Percentiles rank a stretch among this genome's conserved stretches.
phyloP scores from a whole-genome alignment of 208 protist species.

The Wallacemonas sp. region DNA sequence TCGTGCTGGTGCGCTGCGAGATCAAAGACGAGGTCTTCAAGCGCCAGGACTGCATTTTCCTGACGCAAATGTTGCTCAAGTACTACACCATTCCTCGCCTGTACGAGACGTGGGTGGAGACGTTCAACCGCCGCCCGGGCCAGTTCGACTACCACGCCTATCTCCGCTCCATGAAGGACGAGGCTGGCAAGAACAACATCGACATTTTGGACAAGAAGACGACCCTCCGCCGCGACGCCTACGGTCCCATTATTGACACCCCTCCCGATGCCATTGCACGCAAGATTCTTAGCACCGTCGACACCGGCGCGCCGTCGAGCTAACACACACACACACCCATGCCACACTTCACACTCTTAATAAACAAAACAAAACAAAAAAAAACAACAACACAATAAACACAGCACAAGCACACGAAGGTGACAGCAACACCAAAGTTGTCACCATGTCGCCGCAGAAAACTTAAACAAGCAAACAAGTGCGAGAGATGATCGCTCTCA shows the following conservation, averaged over 20 bases:
- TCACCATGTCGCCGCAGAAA: no score
- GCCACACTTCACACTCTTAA: background rate
- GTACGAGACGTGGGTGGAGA: slow-evolving; percentile 90
- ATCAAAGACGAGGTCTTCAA: slow-evolving; percentile 93
- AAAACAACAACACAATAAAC: slow-evolving; percentile 8
- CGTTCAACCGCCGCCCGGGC: slow-evolving; percentile 85
- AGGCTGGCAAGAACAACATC: slow-evolving; percentile 85
- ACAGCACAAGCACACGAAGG: background rate
- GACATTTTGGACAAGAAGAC: slow-evolving; percentile 88
- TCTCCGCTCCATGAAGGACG: slow-evolving; percentile 90
- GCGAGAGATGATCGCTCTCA: no score
- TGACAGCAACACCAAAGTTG: no score
- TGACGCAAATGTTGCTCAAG: slow-evolving; percentile 91
- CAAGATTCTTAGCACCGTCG: slow-evolving; percentile 65
- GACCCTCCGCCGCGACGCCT: slow-evolving; percentile 60
- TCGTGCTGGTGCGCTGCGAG: slow-evolving; percentile 91
- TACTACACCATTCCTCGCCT: slow-evolving; percentile 88
- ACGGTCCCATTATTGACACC: slow-evolving; percentile 85
- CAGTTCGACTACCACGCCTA: slow-evolving; percentile 91
- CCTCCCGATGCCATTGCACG: slow-evolving; percentile 72
- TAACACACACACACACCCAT: background rate
- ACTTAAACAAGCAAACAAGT: no score
- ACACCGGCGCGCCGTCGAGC: slow-evolving; percentile 30
- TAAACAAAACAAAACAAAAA: background rate
- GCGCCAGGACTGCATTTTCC: slow-evolving; percentile 85